phyloP scores from a whole-genome alignment of 441 rosid species.

The Adansonia rubrostipa region DNA sequence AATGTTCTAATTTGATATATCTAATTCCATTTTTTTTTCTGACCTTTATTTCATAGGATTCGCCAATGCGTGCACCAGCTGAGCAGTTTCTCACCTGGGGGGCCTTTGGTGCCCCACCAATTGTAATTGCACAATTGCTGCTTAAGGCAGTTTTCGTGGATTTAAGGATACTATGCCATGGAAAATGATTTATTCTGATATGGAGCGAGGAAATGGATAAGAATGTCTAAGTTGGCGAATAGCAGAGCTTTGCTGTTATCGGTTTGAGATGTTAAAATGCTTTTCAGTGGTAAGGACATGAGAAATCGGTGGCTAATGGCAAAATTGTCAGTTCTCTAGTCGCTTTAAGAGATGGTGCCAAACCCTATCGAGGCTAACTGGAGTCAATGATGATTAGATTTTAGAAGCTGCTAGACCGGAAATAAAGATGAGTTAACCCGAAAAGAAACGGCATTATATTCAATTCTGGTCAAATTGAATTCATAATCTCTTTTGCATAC shows the following conservation, averaged over 20 bases:
- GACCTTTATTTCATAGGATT: conserved; percentile 55
- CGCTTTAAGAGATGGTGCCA: too few relatives aligned
- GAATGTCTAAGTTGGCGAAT: too few relatives aligned
- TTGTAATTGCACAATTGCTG: conserved; percentile 88
- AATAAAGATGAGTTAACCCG: too few relatives aligned
- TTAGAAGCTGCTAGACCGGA: neutral
- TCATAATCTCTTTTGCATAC: neutral
- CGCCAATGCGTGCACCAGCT: conserved; percentile 86
- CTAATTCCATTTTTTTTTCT: neutral
- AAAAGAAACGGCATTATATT: too few relatives aligned
- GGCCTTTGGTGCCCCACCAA: conserved; percentile 93
- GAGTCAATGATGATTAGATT: neutral
- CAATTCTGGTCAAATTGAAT: neutral
- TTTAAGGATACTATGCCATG: conserved; percentile 69
- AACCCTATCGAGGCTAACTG: too few relatives aligned
- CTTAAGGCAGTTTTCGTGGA: conserved; percentile 94
- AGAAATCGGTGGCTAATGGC: too few relatives aligned
- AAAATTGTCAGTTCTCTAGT: too few relatives aligned
- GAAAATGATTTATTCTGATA: too few relatives aligned
- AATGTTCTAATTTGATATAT: conserved; percentile 15
- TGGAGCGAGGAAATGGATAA: too few relatives aligned
- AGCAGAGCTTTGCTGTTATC: neutral
- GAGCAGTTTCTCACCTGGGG: conserved; percentile 76
- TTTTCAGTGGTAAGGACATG: too few relatives aligned
- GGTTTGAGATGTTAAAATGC: neutral